Evolutionary conservation across 345 rosid species (phyloP), one percentile per base, ranked within the genome.

Genomic region (Toxicodendron radicans): DNA sequence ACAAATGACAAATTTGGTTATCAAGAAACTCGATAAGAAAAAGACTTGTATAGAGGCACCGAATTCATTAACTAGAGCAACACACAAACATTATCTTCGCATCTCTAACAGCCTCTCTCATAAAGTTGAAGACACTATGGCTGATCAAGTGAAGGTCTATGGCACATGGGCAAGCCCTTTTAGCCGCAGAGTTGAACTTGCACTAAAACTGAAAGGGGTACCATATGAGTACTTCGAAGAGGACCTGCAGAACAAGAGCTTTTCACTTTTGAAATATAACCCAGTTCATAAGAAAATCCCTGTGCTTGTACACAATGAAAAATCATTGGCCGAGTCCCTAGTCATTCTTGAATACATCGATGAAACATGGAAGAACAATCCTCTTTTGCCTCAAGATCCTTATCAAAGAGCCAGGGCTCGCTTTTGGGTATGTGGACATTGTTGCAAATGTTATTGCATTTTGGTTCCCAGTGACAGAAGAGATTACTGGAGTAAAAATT

Each of bases 271-370:
- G 1, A 58, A 79, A 14, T 75, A 75, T 56, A 81, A 85, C 63
- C 87, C 88, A 1, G 67, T 83, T 48, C 67, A 71, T 58, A 81
- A 83, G 78, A 84, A 84, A 84, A 70, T 84, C 4, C 86, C 87
- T 2, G 86, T 86, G 70, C 77, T 86, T 66, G 58, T 84, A 7
- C 88, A 84, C 81, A 83, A 79, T 7, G 86, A 78, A 9, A 77
- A 85, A 54, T 32, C 83, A 12, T 5, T 83, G 4, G 10, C 58
- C 2, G 87, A 87, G 76, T 87, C 88, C 18, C 70, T 54, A 3
- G 41, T 83, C 0, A 87, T 85, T 10, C 78, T 84, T 14, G 83
- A 87, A 12, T 87, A 85, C 70, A 83, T 85, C 70, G 87, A 85
- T 13, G 80, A 83, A 65, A 85, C 84, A 13, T 79, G 87, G 90